Evolutionary conservation across 495 filamentous ascomycete species (phyloP).

Genomic region (Tuber calosporum): DNA sequence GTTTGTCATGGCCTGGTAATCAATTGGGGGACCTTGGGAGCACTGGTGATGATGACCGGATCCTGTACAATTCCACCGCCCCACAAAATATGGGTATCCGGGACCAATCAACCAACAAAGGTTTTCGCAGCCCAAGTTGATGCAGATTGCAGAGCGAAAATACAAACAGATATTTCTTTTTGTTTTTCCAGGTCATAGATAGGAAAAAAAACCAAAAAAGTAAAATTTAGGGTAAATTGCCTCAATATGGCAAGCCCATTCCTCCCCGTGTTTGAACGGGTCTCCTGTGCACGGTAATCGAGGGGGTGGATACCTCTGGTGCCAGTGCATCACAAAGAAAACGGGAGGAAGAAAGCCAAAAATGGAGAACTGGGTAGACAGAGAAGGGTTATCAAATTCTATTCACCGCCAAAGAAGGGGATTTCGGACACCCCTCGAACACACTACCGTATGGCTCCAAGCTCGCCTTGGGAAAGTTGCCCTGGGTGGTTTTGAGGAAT

Average conservation of each 20-base stretch:
- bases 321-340: background rate
- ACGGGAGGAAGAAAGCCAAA: background rate
- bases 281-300: background rate
- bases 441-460: background rate
- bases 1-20: conserved; percentile 2
- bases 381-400: too few relatives aligned
- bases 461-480: background rate
- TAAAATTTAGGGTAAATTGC: background rate
- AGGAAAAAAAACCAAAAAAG: background rate
- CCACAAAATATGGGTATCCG: background rate
- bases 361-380: background rate
- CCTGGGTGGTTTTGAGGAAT: background rate
- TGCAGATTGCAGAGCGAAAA: background rate
- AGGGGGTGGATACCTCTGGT: background rate
- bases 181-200: background rate
- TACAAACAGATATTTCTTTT: background rate
- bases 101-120: background rate
- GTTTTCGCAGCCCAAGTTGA: background rate
- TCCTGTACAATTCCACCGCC: background rate
- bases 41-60: background rate
- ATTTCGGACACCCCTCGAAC: background rate
- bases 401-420: too few relatives aligned
- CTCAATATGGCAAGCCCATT: background rate
- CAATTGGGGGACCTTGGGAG: background rate
- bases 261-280: background rate